A percentile compares a stretch with the other conserved stretches of the same genome.
phyloP scores from a whole-genome alignment of 2,329 filamentous ascomycete genomes.

The Aspergillus fijiensis region DNA sequence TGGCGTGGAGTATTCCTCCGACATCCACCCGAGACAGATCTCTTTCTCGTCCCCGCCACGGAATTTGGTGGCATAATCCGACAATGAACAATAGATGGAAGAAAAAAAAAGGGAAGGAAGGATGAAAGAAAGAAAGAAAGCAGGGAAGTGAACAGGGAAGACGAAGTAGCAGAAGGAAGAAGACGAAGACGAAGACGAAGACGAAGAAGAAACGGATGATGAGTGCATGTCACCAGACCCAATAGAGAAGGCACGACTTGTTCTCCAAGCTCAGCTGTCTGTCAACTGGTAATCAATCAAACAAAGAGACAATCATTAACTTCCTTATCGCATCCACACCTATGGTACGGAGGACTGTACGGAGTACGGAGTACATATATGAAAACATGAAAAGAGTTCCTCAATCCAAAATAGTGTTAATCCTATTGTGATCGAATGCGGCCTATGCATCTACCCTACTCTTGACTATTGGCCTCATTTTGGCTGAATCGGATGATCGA shows the following conservation, averaged over 20 bases:
- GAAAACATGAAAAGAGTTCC: too few relatives aligned
- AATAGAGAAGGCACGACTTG: background rate
- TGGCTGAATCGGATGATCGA: constrained; percentile 5
- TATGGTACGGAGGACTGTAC: too few relatives aligned
- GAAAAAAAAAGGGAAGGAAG: background rate
- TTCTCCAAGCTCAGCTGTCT: too few relatives aligned
- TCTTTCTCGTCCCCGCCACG: background rate
- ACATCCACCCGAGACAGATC: background rate
- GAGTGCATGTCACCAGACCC: background rate
- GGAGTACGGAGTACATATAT: too few relatives aligned
- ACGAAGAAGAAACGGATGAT: constrained; percentile 16
- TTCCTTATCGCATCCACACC: too few relatives aligned
- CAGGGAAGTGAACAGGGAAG: too few relatives aligned
- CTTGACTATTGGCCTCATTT: background rate
- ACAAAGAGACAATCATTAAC: too few relatives aligned
- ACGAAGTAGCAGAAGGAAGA: too few relatives aligned
- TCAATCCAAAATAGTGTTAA: background rate
- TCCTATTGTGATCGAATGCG: background rate
- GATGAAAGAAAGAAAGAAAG: background rate
- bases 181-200: background rate
- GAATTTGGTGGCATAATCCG: background rate
- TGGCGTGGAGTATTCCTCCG: background rate
- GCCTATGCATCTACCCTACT: background rate
- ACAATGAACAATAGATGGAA: background rate
- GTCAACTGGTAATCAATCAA: too few relatives aligned